Evolutionary conservation across 208 protist genomes (phyloP).

Genomic region (Tritrichomonas musculus): DNA sequence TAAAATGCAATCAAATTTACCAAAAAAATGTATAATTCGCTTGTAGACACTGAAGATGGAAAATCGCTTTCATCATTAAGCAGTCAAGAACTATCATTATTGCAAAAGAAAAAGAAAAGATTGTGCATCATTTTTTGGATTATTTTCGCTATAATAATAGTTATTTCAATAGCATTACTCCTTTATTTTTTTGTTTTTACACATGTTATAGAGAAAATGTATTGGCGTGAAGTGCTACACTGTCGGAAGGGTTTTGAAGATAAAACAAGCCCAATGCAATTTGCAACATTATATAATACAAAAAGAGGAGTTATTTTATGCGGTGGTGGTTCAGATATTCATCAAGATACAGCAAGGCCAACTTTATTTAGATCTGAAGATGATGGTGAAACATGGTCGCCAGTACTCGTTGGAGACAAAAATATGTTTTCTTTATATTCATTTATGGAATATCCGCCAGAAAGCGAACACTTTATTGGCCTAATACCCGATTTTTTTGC

Average conservation of each 20-base stretch:
- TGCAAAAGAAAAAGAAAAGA: no score
- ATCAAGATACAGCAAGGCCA: background rate
- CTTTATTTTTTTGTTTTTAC: no score
- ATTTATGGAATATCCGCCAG: background rate
- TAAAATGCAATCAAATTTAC: no score
- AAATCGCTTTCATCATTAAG: no score
- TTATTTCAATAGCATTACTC: no score
- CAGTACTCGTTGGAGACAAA: background rate
- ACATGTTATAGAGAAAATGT: no score
- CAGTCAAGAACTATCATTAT: no score
- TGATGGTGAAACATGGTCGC: background rate
- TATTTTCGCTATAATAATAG: no score
- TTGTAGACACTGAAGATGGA: no score
- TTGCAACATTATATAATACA: background rate
- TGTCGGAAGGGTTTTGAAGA: background rate
- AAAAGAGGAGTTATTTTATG: background rate
- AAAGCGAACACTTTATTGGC: background rate
- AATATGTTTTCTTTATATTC: background rate
- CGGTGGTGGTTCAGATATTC: slow-evolving; percentile 1
- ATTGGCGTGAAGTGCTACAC: background rate
- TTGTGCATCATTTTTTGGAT: no score
- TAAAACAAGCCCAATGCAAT: background rate
- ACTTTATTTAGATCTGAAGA: background rate
- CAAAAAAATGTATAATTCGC: no score
- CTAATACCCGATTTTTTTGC: background rate